Evolutionary conservation across 345 rosid genomes (phyloP), one percentile per base, ranked within the genome.

Genomic region (Salix brachista): DNA sequence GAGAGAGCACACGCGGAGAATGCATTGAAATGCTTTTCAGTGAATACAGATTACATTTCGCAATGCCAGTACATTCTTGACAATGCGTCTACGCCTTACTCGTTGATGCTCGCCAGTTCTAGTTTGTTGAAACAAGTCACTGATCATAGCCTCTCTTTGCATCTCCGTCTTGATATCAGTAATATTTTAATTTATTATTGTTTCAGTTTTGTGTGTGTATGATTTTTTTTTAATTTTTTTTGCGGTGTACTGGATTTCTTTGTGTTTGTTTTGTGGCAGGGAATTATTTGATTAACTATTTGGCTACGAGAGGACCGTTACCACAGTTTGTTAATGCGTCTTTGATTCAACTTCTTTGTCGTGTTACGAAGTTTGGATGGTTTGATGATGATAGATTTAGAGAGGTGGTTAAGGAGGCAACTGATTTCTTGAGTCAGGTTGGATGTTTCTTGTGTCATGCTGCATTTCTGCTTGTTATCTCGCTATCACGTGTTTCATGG

Each of bases 281-380:
- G 83, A 91, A 82, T 75, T 94, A 94, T 72, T 87, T 94, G 69
- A 83, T 96, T 44, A 92, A 86, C 79, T 96, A 96, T 88, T 87
- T 96, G 78, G 97, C 94, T 9, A 88, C 92, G 41, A 86, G 99
- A 86, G 99, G 99, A 72, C 98, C 97, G 73, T 76, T 96, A 88
- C 94, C 91, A 83, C 77, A 91, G 23, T 96, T 92, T 80, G 99
- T 96, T 42, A 90, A 85, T 50, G 84, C 95, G 12, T 96, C 99
- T 30, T 83, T 96, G 80, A 90, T 96, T 81, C 98, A 90, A 83
- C 94, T 96, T 74, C 79, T 96, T 76, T 94, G 97, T 68, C 90
- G 99, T 67, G 87, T 96, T 78, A 94, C 98, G 18, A 96, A 96
- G 87, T 96, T 94, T 80, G 98, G 99, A 71, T 96, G 99, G 99